Evolutionary conservation across 352 stramenopile genomes (phyloP), one percentile per base, ranked within the genome.

Genomic region (Phytophthora pinifolia): DNA sequence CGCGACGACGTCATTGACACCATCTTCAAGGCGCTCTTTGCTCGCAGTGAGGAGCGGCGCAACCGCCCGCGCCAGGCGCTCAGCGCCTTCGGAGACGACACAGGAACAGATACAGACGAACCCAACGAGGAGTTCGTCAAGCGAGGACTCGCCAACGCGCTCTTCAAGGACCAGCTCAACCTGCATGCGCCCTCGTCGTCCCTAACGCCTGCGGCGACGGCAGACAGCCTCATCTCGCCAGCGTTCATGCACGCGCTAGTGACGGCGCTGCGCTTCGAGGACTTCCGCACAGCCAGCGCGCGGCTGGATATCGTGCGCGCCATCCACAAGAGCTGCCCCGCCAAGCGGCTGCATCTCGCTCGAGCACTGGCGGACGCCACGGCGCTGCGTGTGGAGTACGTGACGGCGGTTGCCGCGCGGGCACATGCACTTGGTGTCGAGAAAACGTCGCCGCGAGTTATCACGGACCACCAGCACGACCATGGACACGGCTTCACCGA

Each of bases 81-180:
- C 41, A 89, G 77, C 32, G 77, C 73, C 1, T 90, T 90, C 49
- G 79, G 78, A 22, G 77, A 93, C 35, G 77, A 89, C 55, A 86
- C 79, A 29, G 83, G 80, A 31, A 92, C 80, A 14, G 80, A 91
- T 47, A 90, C 74, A 12, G 83, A 94, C 32, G 76, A 83, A 41
- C 84, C 80, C 9, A 94, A 94, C 56, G 80, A 92, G 37, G 79
- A 89, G 20, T 92, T 93, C 53, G 84, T 93, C 51, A 94, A 94
- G 74, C 65, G 70, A 32, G 80, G 81, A 17, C 72, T 94, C 10
- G 80, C 84, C 2, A 78, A 76, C 36, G 79, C 79, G 32, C 70
- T 94, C 0, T 92, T 94, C 51, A 89, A 86, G 58, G 76, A 88
- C 54, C 73, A 81, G 18, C 43, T 92, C 17, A 60, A 70, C 59